Evolutionary conservation across 805 yeast species (phyloP).

Genomic region (Cephaloascus fragrans): DNA sequence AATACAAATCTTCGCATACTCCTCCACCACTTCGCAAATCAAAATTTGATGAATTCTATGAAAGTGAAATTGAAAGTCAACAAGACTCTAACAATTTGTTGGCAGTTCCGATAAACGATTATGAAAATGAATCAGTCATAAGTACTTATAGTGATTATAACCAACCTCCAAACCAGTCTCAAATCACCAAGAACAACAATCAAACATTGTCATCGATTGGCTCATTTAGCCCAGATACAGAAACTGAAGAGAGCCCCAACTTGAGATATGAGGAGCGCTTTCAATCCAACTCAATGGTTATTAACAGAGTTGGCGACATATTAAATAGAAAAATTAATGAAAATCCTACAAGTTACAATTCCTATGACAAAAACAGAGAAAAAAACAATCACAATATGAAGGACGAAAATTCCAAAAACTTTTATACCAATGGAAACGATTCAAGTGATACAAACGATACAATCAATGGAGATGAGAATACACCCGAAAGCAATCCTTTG

Average conservation of each 20-base stretch:
- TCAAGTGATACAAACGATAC: neutral
- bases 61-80: neutral
- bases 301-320: neutral
- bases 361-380: too few relatives aligned
- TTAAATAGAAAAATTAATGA: neutral
- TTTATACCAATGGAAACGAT: neutral
- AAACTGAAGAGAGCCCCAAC: neutral
- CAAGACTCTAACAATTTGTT: neutral
- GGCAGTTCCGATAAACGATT: neutral
- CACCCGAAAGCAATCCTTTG: neutral
- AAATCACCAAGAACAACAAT: neutral
- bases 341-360: too few relatives aligned
- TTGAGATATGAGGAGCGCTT: neutral
- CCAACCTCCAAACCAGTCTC: neutral
- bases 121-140: neutral
- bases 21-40: neutral
- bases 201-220: neutral
- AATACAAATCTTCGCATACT: constrained; percentile 1
- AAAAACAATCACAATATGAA: too few relatives aligned
- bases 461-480: neutral
- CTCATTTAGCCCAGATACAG: neutral
- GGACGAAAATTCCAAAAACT: too few relatives aligned
- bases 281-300: neutral
- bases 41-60: neutral
- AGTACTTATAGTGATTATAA: neutral